Base-by-base conservation (phyloP, 768 basidiomycete genomes). In the Panaeolus papilionaceus region DNA sequence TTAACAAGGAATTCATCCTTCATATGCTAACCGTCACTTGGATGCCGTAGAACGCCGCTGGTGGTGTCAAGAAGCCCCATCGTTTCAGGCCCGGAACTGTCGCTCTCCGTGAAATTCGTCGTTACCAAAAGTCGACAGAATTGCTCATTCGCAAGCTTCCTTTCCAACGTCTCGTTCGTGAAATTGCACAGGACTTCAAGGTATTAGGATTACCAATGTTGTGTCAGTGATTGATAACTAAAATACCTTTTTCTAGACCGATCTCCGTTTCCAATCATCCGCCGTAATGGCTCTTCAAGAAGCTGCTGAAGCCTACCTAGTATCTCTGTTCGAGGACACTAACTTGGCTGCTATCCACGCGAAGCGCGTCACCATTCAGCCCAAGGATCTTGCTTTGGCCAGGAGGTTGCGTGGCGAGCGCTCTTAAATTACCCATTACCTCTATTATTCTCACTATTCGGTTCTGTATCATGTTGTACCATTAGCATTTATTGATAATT, bases 161-260 rank as follows among this genome's bases (percentile, higher is more conserved):
- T 72, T 92, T 91, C 84, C 89, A 91, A 76, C 85, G 90, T 68
- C 84, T 92, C 68, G 90, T 92, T 68, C 89, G 90, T 79, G 91
- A 92, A 77, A 93, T 92, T 72, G 90, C 90, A 62, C 91, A 92
- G 80, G 91, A 93, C 80, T 91, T 91, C 86, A 92, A 92, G 84
- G 23, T 1, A 23, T 23, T 23, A 23, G 23, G 23, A 23, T 23
- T 23, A 23, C 23, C 23, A 23, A 23, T 23, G 23, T 23, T 23
- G 23, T 23, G 23, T 26, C 18, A 12, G 0, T 45, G 14, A 11
- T 26, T 66, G 16, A 39, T 63, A 12, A 16, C 64, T 20, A 61
- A 66, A 23, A 62, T 16, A 37, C 51, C 14, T 39, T 28, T 54
- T 33, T 62, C 18, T 65, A 86, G 89, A 91, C 90, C 70, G 91